Evolutionary conservation across 768 basidiomycete genomes (phyloP), one percentile per base, ranked within the genome.

Genomic region (Tulasnella sp.): DNA sequence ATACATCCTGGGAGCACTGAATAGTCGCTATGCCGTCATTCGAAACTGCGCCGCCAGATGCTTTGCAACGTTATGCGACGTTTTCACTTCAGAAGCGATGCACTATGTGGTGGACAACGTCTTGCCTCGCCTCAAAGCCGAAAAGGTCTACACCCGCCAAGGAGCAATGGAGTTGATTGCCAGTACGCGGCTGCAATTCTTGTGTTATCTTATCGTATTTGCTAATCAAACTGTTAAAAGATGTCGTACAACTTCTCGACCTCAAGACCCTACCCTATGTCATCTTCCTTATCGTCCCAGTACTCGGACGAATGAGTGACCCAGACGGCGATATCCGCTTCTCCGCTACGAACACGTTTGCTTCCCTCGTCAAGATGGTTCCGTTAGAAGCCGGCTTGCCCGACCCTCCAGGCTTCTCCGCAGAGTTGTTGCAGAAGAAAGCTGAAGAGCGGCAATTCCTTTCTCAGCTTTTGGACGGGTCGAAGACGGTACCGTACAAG

Each of bases 321-420:
- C 84, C 91, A 6, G 92, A 98, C 83, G 95, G 96, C 80, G 93
- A 94, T 80, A 93, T 98, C 58, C 93, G 98, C 38, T 91, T 97
- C 39, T 91, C 95, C 2, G 92, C 98, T 3, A 99, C 98, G n/a
- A 96, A 96, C 83, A 97, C 96, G 0, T 99, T 99, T 83, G 98
- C 98, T 0, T 94, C 95, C 0, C 87, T 99, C 24, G 95, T 99
- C 81, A 98, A 99, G 87, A 97, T 99, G 93, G 95, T 99, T 18
- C 98, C 98, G 7, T 88, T 99, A 99, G 90, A 98, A 96, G 95
- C 95, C 82, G 98, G 97, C 79, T 87, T 99, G n/a, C 98, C 98
- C 18, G 96, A 98, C 84, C 97, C 98, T 39, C 92, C 92, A 4
- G 94, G 93, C 36, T 98, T 99, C 86, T 91, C 98, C 0, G 90